phyloP scores from a whole-genome alignment of 345 rosid genomes.

The Citrus sinensis region DVS_A1.0 CM039164.1:2505001-2505500 shows the following conservation, averaged over 20 bases:
- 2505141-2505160: conserved; percentile 1
- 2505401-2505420: not conserved
- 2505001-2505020: conserved; percentile 13
- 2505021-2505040: not conserved
- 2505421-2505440: conserved; percentile 1
- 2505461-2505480: not conserved
- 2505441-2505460: not conserved
- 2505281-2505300: not conserved
- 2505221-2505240: conserved; percentile 22
- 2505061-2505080: no score
- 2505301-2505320: not conserved
- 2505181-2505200: conserved; percentile 4
- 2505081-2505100: no score
- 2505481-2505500: conserved; percentile 28
- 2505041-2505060: no score
- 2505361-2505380: not conserved
- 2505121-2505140: not conserved
- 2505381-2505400: not conserved
- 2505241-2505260: not conserved
- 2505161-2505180: not conserved
- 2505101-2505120: no score
- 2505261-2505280: not conserved
- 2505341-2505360: not conserved
- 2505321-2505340: not conserved
- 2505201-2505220: conserved; percentile 10